Percentiles rank a stretch among this genome's conserved stretches.
phyloP scores from a whole-genome alignment of 2,329 filamentous ascomycete species.

The Hypoxylon sp. region DNA sequence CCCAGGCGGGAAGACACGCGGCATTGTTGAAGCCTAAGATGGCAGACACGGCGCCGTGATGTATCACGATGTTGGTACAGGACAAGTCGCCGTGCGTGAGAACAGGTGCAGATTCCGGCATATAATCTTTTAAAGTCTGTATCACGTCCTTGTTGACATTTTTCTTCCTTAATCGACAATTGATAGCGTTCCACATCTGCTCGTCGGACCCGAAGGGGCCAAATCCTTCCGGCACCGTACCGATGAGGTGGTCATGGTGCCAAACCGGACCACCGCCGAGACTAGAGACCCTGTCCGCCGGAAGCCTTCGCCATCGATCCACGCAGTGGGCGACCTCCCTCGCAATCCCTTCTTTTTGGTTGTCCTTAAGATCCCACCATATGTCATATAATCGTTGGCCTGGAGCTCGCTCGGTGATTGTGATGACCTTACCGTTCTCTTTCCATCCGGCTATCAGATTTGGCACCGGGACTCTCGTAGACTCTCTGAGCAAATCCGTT shows the following conservation, averaged over 20 bases:
- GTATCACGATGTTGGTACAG: conserved; percentile 43
- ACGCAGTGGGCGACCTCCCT: conserved; percentile 43
- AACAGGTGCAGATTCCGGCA: conserved; percentile 46
- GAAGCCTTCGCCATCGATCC: conserved; percentile 44
- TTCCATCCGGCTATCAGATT: conserved; percentile 49
- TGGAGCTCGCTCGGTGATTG: conserved; percentile 43
- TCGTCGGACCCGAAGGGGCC: conserved; percentile 44
- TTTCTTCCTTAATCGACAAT: conserved; percentile 20
- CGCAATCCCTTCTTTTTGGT: conserved; percentile 41
- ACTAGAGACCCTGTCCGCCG: conserved; percentile 36
- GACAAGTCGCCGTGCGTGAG: conserved; percentile 51
- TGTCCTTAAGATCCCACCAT: conserved; percentile 43
- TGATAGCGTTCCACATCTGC: conserved; percentile 43
- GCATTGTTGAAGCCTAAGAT: conserved; percentile 47
- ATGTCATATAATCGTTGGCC: conserved; percentile 48
- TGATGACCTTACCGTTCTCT: conserved; percentile 48
- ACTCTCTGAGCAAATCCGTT: conserved; percentile 31
- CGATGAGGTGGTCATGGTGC: conserved; percentile 44
- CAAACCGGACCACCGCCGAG: conserved; percentile 41
- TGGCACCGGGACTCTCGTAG: conserved; percentile 42
- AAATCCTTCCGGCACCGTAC: conserved; percentile 30
- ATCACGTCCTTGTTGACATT: conserved; percentile 32
- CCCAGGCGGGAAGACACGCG: conserved; percentile 48
- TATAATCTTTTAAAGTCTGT: conserved; percentile 37
- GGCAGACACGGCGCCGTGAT: conserved; percentile 35